Base-by-base conservation (phyloP, 129 eudicot species). In the Cynara cardunculus region DNA sequence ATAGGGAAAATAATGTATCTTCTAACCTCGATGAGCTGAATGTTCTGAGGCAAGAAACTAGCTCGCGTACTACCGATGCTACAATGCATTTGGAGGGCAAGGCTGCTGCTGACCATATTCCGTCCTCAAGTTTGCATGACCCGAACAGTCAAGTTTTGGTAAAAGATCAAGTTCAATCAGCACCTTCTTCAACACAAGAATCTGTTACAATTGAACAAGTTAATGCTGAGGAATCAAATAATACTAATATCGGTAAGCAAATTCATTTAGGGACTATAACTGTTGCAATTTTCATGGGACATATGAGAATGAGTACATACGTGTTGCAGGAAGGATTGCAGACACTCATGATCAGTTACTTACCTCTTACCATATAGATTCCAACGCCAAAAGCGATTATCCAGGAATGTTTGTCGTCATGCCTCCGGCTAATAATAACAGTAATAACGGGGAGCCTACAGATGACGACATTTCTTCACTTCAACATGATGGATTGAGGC, bases 401-500 rank as follows among this genome's bases (percentile, higher is more conserved):
- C 89, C 76, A 18, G 71, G 74, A 49, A 69, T 64, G 73, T 61
- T 80, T 79, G 59, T 70, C 25, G 80, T 77, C 25, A 80, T 44
- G 68, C 80, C 83, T 56, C 89, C 84, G 25, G 25, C 41, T 74
- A 32, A 67, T 75, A 56, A 56, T 19, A 18, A 53, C n/a, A 49
- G 16, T 18, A 16, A 53, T 0, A 79, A 72, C 14, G 81, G 62
- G 46, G 89, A 88, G 61, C 21, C 79, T 71, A 56, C 74, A 37
- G 88, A 85, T 56, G 30, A 53, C 74, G 11, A 80, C 56, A 30
- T 64, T 25, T 71, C 80, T 73, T 67, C 73, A 59, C 71, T 78
- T 71, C 81, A 71, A 69, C 72, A 80, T 70, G 86, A 83, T 78
- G 95, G 89, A 72, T 73, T 84, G 85, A 84, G 80, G 85, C 66